A percentile compares a stretch with the other conserved stretches of the same genome.
phyloP scores from a whole-genome alignment of 2,329 filamentous ascomycete species.

The Rutstroemia sp. region DNA sequence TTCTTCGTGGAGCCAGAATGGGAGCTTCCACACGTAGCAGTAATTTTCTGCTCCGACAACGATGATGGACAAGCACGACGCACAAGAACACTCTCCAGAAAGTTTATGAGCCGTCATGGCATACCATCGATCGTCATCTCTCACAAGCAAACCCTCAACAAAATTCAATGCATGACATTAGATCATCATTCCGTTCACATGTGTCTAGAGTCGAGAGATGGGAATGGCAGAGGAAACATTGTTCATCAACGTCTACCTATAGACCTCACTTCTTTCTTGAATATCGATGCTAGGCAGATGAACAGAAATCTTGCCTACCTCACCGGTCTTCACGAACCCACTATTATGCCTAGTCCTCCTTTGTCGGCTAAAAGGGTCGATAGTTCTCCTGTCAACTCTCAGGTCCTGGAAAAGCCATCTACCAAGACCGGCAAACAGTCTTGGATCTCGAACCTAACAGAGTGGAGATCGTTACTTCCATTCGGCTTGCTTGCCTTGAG shows the following conservation, averaged over 20 bases:
- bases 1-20: conserved; percentile 37
- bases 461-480: conserved; percentile 23
- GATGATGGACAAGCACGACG: conserved; percentile 33
- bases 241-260: conserved; percentile 39
- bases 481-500: conserved; percentile 22
- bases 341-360: conserved; percentile 4
- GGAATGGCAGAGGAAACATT: conserved; percentile 29
- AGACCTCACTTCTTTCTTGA: conserved; percentile 41
- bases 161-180: conserved; percentile 30
- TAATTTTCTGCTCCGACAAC: conserved; percentile 41
- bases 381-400: conserved; percentile 1
- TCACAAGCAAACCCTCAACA: conserved; percentile 35
- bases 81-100: conserved; percentile 37
- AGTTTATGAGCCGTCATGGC: conserved; percentile 40
- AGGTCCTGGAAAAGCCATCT: conserved; percentile 19
- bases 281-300: conserved; percentile 45
- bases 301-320: conserved; percentile 46
- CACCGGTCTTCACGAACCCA: conserved; percentile 31
- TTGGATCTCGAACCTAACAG: conserved; percentile 15
- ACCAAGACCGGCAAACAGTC: conserved; percentile 10
- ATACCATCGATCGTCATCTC: conserved; percentile 44
- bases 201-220: conserved; percentile 38
- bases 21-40: conserved; percentile 41
- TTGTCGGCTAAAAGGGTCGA: conserved; percentile 10
- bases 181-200: conserved; percentile 40